phyloP scores from a whole-genome alignment of 1,284 basidiomycete species.

The Rhodotorula sp. region DNA sequence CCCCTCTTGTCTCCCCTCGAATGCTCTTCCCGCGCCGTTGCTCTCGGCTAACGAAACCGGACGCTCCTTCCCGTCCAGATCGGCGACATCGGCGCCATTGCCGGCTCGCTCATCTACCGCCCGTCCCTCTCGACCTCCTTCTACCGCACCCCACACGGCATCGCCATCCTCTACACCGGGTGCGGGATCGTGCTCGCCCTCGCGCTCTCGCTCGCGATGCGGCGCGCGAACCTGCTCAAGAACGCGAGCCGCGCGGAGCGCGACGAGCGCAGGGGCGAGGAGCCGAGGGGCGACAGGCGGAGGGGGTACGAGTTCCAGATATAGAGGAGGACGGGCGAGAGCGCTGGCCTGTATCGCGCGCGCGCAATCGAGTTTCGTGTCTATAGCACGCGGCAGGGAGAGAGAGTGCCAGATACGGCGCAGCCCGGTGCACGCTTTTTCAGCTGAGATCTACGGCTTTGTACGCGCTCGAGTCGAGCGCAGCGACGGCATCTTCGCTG shows the following conservation, averaged over 20 bases:
- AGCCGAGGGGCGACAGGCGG: slow-evolving; percentile 9
- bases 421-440: not conserved
- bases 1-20: too few relatives aligned
- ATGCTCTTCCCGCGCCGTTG: too few relatives aligned
- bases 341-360: not conserved
- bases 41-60: too few relatives aligned
- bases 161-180: slow-evolving; percentile 63
- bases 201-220: slow-evolving; percentile 60
- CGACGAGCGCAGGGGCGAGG: slow-evolving; percentile 1
- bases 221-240: slow-evolving; percentile 58
- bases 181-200: slow-evolving; percentile 56
- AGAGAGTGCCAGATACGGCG: too few relatives aligned
- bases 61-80: too few relatives aligned
- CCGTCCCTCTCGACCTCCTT: slow-evolving; percentile 48
- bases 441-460: slow-evolving; percentile 7
- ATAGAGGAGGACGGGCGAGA: not conserved
- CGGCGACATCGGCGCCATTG: slow-evolving; percentile 66
- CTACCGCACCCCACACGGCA: slow-evolving; percentile 63
- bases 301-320: slow-evolving; percentile 24
- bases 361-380: not conserved
- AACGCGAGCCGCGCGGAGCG: slow-evolving; percentile 43
- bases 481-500: not conserved
- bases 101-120: slow-evolving; percentile 58
- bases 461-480: not conserved
- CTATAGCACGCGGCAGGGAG: too few relatives aligned